Conservation (phyloP, 2,329 filamentous ascomycete genomes). For the Thelonectria olida region DNA sequence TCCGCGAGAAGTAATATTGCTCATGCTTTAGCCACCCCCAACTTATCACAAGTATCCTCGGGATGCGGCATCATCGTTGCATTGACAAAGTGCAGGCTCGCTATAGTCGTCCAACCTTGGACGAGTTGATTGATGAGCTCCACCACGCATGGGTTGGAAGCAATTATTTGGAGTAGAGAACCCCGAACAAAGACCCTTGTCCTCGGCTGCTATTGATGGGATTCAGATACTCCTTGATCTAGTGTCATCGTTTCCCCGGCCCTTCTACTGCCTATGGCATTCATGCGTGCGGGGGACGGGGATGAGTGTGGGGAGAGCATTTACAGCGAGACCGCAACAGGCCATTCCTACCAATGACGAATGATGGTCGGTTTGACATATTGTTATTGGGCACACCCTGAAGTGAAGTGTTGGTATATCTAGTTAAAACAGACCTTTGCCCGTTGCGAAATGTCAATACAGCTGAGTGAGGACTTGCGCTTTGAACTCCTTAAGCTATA, state of each 20-base stretch:
- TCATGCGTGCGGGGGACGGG: background rate
- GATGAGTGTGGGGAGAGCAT: background rate
- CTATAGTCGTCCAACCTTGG: no score
- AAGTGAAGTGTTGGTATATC: no score
- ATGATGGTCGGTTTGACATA: background rate
- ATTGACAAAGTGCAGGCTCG: background rate
- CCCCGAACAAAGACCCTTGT: background rate
- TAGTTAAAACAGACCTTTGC: background rate
- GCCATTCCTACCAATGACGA: background rate
- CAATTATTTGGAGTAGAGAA: background rate
- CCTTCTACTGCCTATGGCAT: background rate
- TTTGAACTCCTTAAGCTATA: background rate
- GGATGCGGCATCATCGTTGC: background rate
- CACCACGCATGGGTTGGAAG: background rate
- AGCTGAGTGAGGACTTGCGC: background rate
- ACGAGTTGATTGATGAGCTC: background rate
- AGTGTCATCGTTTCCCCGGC: background rate
- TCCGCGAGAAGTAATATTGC: background rate
- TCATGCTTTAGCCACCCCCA: background rate
- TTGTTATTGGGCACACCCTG: background rate
- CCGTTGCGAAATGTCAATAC: background rate
- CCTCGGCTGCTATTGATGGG: conserved; percentile 7
- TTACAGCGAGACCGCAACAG: background rate
- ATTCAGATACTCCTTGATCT: conserved; percentile 4
- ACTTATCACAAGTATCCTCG: background rate